Conservation (phyloP, 495 filamentous ascomycete species). For the Tuber microsphaerosporum region DNA sequence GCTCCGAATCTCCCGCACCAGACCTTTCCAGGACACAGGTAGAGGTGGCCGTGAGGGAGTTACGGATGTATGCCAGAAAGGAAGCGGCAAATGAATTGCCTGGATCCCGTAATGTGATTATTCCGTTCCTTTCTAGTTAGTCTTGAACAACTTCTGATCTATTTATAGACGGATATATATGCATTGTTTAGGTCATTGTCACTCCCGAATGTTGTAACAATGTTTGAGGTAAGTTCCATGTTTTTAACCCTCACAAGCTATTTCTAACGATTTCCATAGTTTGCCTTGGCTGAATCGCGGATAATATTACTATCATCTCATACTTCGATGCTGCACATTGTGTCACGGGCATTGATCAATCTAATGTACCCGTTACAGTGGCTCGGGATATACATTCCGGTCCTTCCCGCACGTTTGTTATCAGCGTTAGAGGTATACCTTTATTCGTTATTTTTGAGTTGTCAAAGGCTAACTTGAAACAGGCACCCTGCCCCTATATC, state of each 20-base stretch:
- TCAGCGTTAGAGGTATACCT: conserved; percentile 62
- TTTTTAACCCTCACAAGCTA: not conserved
- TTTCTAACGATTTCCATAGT: conserved; percentile 44
- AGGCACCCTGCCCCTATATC: conserved; percentile 90
- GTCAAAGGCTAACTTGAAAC: not conserved
- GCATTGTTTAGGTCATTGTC: conserved; percentile 83
- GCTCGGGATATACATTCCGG: conserved; percentile 86
- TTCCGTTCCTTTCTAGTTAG: not conserved
- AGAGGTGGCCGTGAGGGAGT: conserved; percentile 79
- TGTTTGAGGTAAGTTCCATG: conserved; percentile 59
- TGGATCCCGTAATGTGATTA: conserved; percentile 65
- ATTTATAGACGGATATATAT: conserved; percentile 69
- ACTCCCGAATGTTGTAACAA: conserved; percentile 79
- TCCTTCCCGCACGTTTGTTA: conserved; percentile 77
- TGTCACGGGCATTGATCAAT: conserved; percentile 71
- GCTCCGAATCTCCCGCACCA: conserved; percentile 87
- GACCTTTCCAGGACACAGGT: conserved; percentile 92
- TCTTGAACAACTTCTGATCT: conserved; percentile 33
- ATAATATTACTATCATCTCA: conserved; percentile 95
- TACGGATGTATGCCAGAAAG: conserved; percentile 85
- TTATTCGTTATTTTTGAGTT: conserved; percentile 10
- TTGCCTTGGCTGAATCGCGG: conserved; percentile 82
- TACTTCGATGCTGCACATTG: conserved; percentile 91
- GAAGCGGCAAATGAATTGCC: conserved; percentile 92
- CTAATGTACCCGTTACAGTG: conserved; percentile 86